Base-by-base conservation (phyloP, 768 basidiomycete genomes). In the Thelephora ganbajun region DNA sequence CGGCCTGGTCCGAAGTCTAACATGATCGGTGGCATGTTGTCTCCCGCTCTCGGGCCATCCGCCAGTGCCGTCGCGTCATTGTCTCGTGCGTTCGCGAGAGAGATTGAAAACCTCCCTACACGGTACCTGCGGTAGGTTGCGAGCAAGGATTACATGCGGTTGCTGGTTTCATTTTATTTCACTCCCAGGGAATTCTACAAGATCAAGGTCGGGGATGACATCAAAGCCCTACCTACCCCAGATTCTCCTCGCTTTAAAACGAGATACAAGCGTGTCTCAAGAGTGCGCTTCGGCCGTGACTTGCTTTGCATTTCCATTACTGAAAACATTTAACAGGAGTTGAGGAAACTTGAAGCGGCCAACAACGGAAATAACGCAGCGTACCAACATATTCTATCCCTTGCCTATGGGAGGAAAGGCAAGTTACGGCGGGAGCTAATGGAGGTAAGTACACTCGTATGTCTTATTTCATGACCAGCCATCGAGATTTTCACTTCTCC, bases 331-430 rank as follows among this genome's bases (percentile, higher is more conserved):
- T 14, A 34, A 6, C 53, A 88, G 85, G 74, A 71, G 44, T 57
- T 79, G 52, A 65, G 63, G 43, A 71, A 62, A 48, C 59, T 89
- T 14, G 61, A 68, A 55, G 66, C 61, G 41, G 83, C 83, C 9
- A 82, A 77, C 54, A 51, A 55, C 3, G 74, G 79, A 3, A 57
- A 70, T 34, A 53, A 54, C 43, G 58, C 66, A 48, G 73, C 77
- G 30, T 80, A 84, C 54, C 64, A 66, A 23, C 69, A 71, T 52
- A 56, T 87, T 23, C 65, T 90, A 14, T 73, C 80, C 53, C 55
- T 79, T 23, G 86, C 86, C 22, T 90, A 87, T 61, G 86, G 85
- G 26, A 70, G 86, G 50, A 76, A 74, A 53, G 86, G 86, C 19
- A 80, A 73, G 56, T 61, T 90, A 13, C 76, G 69, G 55, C 72